phyloP scores from a whole-genome alignment of 75 land plant species.

The Adiantum capillusveneris region DNA sequence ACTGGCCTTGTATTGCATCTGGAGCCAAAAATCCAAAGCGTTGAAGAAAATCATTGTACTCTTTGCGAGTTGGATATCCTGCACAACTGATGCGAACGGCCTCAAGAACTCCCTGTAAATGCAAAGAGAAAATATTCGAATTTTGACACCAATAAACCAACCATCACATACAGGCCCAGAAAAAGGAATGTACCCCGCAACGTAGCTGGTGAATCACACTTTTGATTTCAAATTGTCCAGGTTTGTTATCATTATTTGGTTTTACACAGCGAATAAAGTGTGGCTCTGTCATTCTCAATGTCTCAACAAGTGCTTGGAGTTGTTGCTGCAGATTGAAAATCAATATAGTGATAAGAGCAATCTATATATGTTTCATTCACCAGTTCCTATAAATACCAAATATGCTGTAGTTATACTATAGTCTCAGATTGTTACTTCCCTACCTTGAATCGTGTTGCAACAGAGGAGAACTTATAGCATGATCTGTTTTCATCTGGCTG shows the following conservation, averaged over 20 bases:
- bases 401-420: slow-evolving; percentile 1
- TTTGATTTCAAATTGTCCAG: slow-evolving; percentile 85
- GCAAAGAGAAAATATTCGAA: no score
- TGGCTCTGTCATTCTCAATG: slow-evolving; percentile 76
- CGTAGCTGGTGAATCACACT: slow-evolving; percentile 91
- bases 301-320: slow-evolving; percentile 95
- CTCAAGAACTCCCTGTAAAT: slow-evolving; percentile 70
- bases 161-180: neutral
- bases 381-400: neutral
- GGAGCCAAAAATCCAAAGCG: slow-evolving; percentile 64
- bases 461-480: slow-evolving; percentile 88
- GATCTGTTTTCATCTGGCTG: slow-evolving; percentile 76
- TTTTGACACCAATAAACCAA: no score
- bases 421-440: slow-evolving; percentile 72
- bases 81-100: slow-evolving; percentile 88
- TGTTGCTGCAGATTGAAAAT: slow-evolving; percentile 54
- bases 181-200: slow-evolving; percentile 72
- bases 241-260: slow-evolving; percentile 81
- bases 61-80: slow-evolving; percentile 73
- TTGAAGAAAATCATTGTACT: slow-evolving; percentile 67
- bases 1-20: slow-evolving; percentile 56
- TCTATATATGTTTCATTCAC: no score
- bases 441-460: slow-evolving; percentile 92
- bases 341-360: neutral
- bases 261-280: slow-evolving; percentile 96